Conservation (phyloP, 805 yeast genomes). For the Torulaspora franciscae region DNA sequence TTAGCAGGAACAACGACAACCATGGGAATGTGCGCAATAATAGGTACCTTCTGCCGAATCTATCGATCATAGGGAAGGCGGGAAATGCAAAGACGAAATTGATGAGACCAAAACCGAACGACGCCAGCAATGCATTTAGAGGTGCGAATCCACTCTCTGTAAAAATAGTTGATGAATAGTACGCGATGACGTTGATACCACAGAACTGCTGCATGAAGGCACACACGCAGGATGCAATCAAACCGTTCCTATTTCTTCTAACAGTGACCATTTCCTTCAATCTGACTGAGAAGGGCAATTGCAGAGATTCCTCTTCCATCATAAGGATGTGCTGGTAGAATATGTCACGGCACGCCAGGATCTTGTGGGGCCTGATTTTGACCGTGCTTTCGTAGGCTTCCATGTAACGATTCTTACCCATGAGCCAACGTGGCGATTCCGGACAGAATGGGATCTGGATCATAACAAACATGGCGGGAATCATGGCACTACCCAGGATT, state of each 20-base stretch:
- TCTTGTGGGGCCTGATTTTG: slow-evolving; percentile 45
- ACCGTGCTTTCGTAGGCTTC: slow-evolving; percentile 54
- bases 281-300: slow-evolving; percentile 44
- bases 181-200: slow-evolving; percentile 84
- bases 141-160: slow-evolving; percentile 59
- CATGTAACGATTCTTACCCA: slow-evolving; percentile 60
- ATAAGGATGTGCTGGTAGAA: slow-evolving; percentile 64
- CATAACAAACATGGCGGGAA: slow-evolving; percentile 59
- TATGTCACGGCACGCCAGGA: slow-evolving; percentile 65
- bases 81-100: slow-evolving; percentile 80
- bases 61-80: slow-evolving; percentile 74
- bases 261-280: slow-evolving; percentile 57
- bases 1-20: slow-evolving; percentile 54
- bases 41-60: slow-evolving; percentile 64
- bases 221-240: slow-evolving; percentile 71
- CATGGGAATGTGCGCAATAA: slow-evolving; percentile 57
- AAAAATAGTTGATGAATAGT: slow-evolving; percentile 76
- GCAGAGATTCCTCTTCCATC: slow-evolving; percentile 54
- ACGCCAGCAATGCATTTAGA: slow-evolving; percentile 63
- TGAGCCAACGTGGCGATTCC: slow-evolving; percentile 72
- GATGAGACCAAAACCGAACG: slow-evolving; percentile 82
- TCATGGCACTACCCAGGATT: slow-evolving; percentile 62
- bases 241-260: slow-evolving; percentile 80
- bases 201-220: slow-evolving; percentile 92
- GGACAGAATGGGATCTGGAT: slow-evolving; percentile 63